A percentile compares a stretch with the other conserved stretches of the same genome.
Evolutionary conservation across 2,329 filamentous ascomycete species (phyloP).

Genomic region (Paecilomyces dactylethromorphus): DNA sequence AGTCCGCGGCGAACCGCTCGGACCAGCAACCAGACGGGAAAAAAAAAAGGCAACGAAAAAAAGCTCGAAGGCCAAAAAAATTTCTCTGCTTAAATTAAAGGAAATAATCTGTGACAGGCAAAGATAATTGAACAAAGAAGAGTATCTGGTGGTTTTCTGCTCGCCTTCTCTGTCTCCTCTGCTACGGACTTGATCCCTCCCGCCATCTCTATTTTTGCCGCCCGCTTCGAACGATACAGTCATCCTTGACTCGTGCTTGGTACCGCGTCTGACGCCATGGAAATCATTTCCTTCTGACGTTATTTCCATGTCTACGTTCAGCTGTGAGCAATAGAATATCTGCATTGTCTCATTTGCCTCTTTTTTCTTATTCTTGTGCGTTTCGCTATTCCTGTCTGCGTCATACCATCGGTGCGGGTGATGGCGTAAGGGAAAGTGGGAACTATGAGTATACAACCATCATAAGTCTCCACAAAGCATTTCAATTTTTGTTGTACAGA

Average conservation of each 20-base stretch:
- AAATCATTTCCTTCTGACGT: background rate
- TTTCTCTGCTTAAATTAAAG: background rate
- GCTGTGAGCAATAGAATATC: background rate
- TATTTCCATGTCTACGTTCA: background rate
- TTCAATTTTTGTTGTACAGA: background rate
- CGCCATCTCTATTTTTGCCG: background rate
- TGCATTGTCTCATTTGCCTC: background rate
- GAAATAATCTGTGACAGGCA: background rate
- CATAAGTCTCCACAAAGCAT: background rate
- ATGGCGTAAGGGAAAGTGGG: background rate
- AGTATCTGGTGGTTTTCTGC: background rate
- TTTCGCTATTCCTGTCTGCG: background rate
- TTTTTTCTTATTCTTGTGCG: background rate
- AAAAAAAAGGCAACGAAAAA: constrained; percentile 9
- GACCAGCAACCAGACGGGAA: constrained; percentile 6
- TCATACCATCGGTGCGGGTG: background rate
- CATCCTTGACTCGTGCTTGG: background rate
- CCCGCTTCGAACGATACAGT: background rate
- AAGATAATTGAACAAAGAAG: background rate
- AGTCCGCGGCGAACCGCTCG: constrained; percentile 9
- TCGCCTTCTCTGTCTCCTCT: background rate
- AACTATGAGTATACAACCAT: background rate
- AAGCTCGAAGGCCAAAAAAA: background rate
- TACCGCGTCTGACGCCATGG: constrained; percentile 1
- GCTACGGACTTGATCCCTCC: background rate